Percentiles rank a stretch among this genome's conserved stretches.
phyloP scores from a whole-genome alignment of 495 filamentous ascomycete species.

The Annulohypoxylon bovei region DNA sequence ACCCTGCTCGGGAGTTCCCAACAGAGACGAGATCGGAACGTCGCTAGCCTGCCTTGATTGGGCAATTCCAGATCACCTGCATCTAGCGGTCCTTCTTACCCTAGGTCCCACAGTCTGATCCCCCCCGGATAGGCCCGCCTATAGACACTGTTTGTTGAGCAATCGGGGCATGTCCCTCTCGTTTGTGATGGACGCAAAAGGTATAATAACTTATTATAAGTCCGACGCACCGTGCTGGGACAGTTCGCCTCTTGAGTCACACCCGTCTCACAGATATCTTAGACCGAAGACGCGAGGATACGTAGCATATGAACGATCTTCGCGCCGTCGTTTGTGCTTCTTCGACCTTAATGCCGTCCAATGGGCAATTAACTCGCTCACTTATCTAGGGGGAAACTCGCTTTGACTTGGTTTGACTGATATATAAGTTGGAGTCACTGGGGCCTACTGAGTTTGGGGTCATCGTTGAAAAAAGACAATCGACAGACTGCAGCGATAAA shows the following conservation, averaged over 20 bases:
- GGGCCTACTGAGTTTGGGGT: not conserved
- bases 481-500: not conserved
- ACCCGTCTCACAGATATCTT: not conserved
- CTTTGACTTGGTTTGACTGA: not conserved
- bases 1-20: not conserved
- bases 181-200: not conserved
- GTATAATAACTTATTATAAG: constrained; percentile 17
- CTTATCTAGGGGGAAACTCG: not conserved
- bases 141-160: not conserved
- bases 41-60: constrained; percentile 10
- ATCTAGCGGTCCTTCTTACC: not conserved
- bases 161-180: constrained; percentile 1
- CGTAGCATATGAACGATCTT: not conserved
- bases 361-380: not conserved
- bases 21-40: constrained; percentile 13
- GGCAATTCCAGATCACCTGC: constrained; percentile 12
- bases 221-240: not conserved
- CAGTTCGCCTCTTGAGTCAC: constrained; percentile 12
- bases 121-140: constrained; percentile 4
- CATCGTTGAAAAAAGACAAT: not conserved
- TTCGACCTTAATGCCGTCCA: not conserved
- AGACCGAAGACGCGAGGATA: constrained; percentile 18
- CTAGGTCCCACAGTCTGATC: constrained; percentile 4
- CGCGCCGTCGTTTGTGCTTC: not conserved
- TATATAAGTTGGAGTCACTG: not conserved